Evolutionary conservation across 805 yeast species (phyloP), one percentile per base, ranked within the genome.

Genomic region (Kuraishia ogatae): DNA sequence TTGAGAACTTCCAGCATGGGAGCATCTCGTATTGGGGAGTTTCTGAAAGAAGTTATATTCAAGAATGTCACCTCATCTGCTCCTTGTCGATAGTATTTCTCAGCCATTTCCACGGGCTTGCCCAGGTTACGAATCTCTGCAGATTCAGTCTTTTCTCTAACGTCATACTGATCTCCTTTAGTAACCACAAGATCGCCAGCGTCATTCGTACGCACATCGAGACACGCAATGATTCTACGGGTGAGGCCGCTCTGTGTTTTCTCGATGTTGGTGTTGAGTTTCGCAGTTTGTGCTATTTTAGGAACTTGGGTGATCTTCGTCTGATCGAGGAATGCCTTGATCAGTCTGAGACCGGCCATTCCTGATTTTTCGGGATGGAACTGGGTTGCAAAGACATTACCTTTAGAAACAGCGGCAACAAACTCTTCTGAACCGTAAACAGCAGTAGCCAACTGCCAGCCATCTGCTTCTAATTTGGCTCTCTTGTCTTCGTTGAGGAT

Each of bases 281-380:
- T n/a, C n/a, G 24, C 39, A 10, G 46, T 26, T 3, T 50, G 22
- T 1, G 61, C 52, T 43, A 10, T 19, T 5, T 50, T 48, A 4
- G 62, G 57, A 2, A 71, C 56, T 8, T 53, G 56, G 2, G 70
- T 62, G 28, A 68, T 48, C 57, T 71, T 74, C 10, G 69, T 64
- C 26, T 78, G 79, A 46, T 77, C 77, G 61, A 94, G 73, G 66
- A 94, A 94, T 26, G 88, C 80, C 56, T 79, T 78, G 56, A 94
- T 79, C 10, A 93, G 82, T 58, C 80, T 79, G 50, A 94, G 74
- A 52, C 99, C 99, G 3, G 97, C 96, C 22, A 75, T 66, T 13
- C 99, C 99, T 2, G 97, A 89, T 69, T 94, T 94, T 67, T 94
- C 99, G n/a, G 99, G 99, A 71, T 94, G 99, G 70, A 94, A 94